Evolutionary conservation across 495 filamentous ascomycete genomes (phyloP).

Genomic region (Massariosphaeria phaeospora): DNA sequence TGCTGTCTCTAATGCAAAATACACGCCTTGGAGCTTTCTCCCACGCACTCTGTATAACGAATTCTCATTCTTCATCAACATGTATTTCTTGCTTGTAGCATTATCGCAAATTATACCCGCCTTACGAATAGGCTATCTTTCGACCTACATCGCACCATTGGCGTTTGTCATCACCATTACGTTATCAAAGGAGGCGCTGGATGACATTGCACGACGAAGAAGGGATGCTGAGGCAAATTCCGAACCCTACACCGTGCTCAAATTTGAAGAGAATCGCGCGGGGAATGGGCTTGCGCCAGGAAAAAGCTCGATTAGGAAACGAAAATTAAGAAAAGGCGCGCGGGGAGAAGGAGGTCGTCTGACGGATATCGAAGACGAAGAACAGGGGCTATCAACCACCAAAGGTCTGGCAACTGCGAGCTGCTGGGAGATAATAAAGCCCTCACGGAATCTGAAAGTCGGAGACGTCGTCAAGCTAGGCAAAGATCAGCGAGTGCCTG

Average conservation of each 20-base stretch:
- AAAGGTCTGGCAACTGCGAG: conserved; percentile 41
- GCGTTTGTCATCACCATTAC: conserved; percentile 89
- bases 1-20: conserved; percentile 93
- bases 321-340: conserved; percentile 21
- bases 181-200: conserved; percentile 89
- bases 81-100: conserved; percentile 95
- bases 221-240: conserved; percentile 93
- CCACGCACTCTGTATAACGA: conserved; percentile 95
- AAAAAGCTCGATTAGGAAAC: conserved; percentile 27
- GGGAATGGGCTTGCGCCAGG: conserved; percentile 19
- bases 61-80: conserved; percentile 99
- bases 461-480: conserved; percentile 88
- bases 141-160: conserved; percentile 88
- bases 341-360: conserved; percentile 35
- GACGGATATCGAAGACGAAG: conserved; percentile 42
- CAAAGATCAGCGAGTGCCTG: conserved; percentile 87
- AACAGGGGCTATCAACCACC: conserved; percentile 40
- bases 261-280: conserved; percentile 48
- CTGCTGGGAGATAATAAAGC: conserved; percentile 63
- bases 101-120: conserved; percentile 86
- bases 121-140: conserved; percentile 87
- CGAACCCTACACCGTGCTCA: conserved; percentile 78
- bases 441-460: conserved; percentile 84
- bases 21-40: conserved; percentile 91
- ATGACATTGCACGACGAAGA: conserved; percentile 80